These are phyloP conservation scores for Monosporozyma siamensis DNA, from an alignment of 805 yeast species.

Conservation along the genomic window DNA sequence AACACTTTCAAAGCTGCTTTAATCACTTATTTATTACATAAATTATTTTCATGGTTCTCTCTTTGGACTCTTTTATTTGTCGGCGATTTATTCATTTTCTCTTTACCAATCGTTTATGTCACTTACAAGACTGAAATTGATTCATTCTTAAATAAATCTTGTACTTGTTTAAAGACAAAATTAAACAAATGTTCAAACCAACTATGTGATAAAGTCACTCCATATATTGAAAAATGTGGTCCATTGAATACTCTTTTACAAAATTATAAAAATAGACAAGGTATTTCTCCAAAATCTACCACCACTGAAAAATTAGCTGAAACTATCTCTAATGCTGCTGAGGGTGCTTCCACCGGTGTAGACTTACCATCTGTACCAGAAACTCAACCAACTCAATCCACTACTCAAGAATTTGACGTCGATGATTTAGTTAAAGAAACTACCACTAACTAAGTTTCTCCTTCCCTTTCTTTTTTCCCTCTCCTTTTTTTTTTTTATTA, in stretches of 20 bases:
- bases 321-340: slow-evolving; percentile 23
- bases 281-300: slow-evolving; percentile 18
- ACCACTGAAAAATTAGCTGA: slow-evolving; percentile 21
- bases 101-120: slow-evolving; percentile 67
- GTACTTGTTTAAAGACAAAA: slow-evolving; percentile 43
- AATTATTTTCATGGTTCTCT: slow-evolving; percentile 67
- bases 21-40: slow-evolving; percentile 52
- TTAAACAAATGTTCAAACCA: slow-evolving; percentile 36
- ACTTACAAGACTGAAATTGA: slow-evolving; percentile 72
- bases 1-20: slow-evolving; percentile 66
- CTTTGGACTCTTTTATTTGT: slow-evolving; percentile 56
- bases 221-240: slow-evolving; percentile 51
- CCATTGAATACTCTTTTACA: slow-evolving; percentile 52
- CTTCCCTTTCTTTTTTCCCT: background rate
- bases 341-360: slow-evolving; percentile 29
- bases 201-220: slow-evolving; percentile 49
- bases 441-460: background rate
- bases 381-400: slow-evolving; percentile 22
- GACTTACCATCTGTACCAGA: slow-evolving; percentile 34
- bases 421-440: slow-evolving; percentile 14
- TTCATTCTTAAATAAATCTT: slow-evolving; percentile 42
- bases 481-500: background rate
- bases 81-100: slow-evolving; percentile 53
- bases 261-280: slow-evolving; percentile 27
- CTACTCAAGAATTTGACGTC: slow-evolving; percentile 16